Base-by-base conservation (phyloP, 345 rosid species). In the Kernera saxatilis region DNA sequence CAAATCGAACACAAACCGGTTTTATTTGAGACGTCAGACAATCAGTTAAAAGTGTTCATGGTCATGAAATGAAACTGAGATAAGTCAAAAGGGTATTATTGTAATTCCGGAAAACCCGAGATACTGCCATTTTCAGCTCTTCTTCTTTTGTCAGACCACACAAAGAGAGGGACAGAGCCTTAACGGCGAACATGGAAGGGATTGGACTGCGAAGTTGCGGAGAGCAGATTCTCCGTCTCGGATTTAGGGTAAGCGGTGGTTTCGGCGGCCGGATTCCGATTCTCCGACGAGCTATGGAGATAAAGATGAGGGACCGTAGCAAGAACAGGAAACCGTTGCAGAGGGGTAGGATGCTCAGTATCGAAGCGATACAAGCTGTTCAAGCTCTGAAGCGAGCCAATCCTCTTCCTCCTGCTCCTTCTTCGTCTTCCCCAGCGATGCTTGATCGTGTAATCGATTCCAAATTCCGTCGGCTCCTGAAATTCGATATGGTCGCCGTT, bases 301-400 rank as follows among this genome's bases (percentile, higher is more conserved):
- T 83, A 58, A 74, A 58, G 21, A 86, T 85, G 90, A 84, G 83
- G 27, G 90, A 84, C 80, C 76, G 96, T 41, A 79, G 89, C 82
- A 83, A 81, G 78, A 91, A 91, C 81, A 76, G 90, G 54, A 85
- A 82, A 82, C 93, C 87, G 44, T 75, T 89, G 54, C 93, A 84
- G 82, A 84, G 78, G 81, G 90, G 97, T 67, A 80, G 97, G 69
- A 81, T 79, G 79, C 89, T 88, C 65, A 91, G 97, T 83, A 87
- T 81, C 67, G 97, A 91, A 77, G 90, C 93, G 10, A 91, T 91
- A 56, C 95, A 91, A 63, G 78, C 87, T 0, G 85, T 91, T 21
- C 97, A 91, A 72, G 77, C 91, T 10, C 80, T 85, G 72, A 91
- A 91, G 75, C 84, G 92, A 75, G 91, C 87, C 59, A 79, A 74